Evolutionary conservation across 164 flowering plant species (phyloP).

Genomic region (Taxillus chinensis): DNA sequence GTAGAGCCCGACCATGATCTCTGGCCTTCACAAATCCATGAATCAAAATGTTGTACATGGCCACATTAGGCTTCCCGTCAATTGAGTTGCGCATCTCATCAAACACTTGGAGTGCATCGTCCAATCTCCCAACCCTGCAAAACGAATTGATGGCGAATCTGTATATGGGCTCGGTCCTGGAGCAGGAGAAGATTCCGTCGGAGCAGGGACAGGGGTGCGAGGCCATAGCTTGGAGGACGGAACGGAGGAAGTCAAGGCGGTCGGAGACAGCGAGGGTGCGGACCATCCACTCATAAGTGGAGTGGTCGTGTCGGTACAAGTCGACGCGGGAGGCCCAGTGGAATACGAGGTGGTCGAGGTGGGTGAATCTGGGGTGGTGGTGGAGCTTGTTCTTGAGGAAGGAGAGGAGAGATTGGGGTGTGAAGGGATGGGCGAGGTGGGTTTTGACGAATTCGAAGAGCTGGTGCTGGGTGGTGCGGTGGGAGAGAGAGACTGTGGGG

Average conservation of each 20-base stretch:
- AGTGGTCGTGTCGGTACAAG: constrained; percentile 76
- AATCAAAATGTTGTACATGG: constrained; percentile 52
- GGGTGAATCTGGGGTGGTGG: constrained; percentile 72
- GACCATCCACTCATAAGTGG: constrained; percentile 69
- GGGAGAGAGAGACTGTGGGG: constrained; percentile 41
- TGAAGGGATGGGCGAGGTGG: constrained; percentile 45
- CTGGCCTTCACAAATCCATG: constrained; percentile 52
- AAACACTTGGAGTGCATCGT: constrained; percentile 52
- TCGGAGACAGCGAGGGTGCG: constrained; percentile 53
- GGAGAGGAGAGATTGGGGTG: constrained; percentile 34
- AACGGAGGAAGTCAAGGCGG: constrained; percentile 38
- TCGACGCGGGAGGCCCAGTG: constrained; percentile 57
- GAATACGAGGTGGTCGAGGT: constrained; percentile 67
- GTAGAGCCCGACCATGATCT: constrained; percentile 39
- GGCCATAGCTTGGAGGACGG: constrained; percentile 41
- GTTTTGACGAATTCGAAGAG: constrained; percentile 38
- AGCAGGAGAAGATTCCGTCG: constrained; percentile 74
- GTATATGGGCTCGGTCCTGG: constrained; percentile 49
- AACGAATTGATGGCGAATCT: constrained; percentile 41
- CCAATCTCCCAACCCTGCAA: constrained; percentile 43
- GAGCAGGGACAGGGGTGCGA: constrained; percentile 81
- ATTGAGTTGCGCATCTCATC: constrained; percentile 47
- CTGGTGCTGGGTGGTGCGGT: constrained; percentile 20
- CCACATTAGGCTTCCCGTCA: constrained; percentile 67
- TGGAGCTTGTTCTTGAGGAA: constrained; percentile 67